Percentiles rank a stretch among this genome's conserved stretches.
phyloP scores from a whole-genome alignment of 2,329 filamentous ascomycete species.

The Mycosphaerella sp. region DNA sequence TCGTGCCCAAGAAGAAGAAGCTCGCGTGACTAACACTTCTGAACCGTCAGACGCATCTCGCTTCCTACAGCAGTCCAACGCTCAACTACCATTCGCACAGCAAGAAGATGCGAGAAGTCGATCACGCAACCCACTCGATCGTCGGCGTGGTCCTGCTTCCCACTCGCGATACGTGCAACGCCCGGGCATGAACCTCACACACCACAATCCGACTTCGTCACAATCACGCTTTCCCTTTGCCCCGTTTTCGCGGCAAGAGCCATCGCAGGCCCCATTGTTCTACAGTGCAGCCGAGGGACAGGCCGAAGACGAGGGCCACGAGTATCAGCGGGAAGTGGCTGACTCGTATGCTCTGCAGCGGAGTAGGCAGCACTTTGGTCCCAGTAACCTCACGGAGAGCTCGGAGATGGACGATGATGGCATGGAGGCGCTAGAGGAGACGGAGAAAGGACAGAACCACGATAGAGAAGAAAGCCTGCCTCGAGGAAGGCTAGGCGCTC shows the following conservation, averaged over 20 bases:
- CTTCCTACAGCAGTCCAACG: slow-evolving; percentile 95
- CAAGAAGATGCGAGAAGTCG: slow-evolving; percentile 33
- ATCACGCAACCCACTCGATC: slow-evolving; percentile 45
- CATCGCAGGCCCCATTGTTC: slow-evolving; percentile 76
- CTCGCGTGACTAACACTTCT: slow-evolving; percentile 41
- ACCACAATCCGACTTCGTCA: slow-evolving; percentile 62
- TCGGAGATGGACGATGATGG: slow-evolving; percentile 69
- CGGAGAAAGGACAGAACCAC: slow-evolving; percentile 34
- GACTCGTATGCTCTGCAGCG: slow-evolving; percentile 88
- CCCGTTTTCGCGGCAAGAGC: slow-evolving; percentile 63
- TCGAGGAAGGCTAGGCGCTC: slow-evolving; percentile 36
- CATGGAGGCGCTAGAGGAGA: slow-evolving; percentile 37
- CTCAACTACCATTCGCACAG: slow-evolving; percentile 68
- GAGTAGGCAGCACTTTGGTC: slow-evolving; percentile 81
- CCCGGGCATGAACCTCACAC: slow-evolving; percentile 59
- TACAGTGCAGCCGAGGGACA: slow-evolving; percentile 86
- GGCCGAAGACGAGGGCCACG: slow-evolving; percentile 53
- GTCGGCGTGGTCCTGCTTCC: slow-evolving; percentile 37
- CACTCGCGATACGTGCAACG: slow-evolving; percentile 44
- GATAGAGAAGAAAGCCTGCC: slow-evolving; percentile 36
- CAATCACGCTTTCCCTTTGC: slow-evolving; percentile 72
- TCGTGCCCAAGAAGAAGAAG: slow-evolving; percentile 7
- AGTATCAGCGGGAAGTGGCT: slow-evolving; percentile 71
- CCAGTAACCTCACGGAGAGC: slow-evolving; percentile 76
- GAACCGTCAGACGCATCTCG: slow-evolving; percentile 73